A percentile compares a stretch with the other conserved stretches of the same genome.
phyloP scores from a whole-genome alignment of 2,329 filamentous ascomycete genomes.

The Nemania bipapillata region DNA sequence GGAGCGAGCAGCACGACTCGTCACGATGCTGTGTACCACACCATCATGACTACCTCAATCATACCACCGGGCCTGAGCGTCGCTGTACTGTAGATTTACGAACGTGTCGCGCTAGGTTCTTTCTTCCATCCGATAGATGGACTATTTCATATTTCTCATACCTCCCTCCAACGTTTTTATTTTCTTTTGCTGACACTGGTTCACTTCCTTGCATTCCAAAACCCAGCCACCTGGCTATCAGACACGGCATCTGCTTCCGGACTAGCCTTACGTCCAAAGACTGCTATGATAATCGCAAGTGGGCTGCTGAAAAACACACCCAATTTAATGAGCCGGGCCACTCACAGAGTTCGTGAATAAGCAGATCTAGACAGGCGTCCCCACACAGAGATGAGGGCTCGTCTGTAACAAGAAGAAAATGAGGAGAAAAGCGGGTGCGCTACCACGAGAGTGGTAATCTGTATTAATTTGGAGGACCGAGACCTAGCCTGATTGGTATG shows the following conservation, averaged over 20 bases:
- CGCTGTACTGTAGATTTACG: too few relatives aligned
- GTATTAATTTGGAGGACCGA: constrained; percentile 21
- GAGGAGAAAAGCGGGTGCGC: background rate
- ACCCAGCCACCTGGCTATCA: constrained; percentile 16
- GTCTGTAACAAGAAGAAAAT: constrained; percentile 21
- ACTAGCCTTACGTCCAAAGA: constrained; percentile 21
- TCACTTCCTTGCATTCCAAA: constrained; percentile 14
- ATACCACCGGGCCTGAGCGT: background rate
- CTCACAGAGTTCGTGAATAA: constrained; percentile 25
- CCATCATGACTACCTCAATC: background rate
- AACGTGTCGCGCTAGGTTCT: background rate
- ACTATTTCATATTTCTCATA: background rate
- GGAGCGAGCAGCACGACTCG: background rate
- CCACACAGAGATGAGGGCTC: background rate
- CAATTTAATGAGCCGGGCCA: constrained; percentile 12
- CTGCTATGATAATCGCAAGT: constrained; percentile 25
- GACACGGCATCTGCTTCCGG: constrained; percentile 7
- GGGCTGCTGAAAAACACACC: constrained; percentile 38
- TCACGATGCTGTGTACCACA: background rate
- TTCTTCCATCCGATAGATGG: background rate
- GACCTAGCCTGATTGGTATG: constrained; percentile 20
- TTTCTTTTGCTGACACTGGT: constrained; percentile 12
- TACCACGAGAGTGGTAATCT: constrained; percentile 10
- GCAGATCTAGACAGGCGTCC: background rate
- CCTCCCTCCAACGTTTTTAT: background rate